Evolutionary conservation across 345 rosid species (phyloP).

Genomic region (Salix arbutifolia): DNA sequence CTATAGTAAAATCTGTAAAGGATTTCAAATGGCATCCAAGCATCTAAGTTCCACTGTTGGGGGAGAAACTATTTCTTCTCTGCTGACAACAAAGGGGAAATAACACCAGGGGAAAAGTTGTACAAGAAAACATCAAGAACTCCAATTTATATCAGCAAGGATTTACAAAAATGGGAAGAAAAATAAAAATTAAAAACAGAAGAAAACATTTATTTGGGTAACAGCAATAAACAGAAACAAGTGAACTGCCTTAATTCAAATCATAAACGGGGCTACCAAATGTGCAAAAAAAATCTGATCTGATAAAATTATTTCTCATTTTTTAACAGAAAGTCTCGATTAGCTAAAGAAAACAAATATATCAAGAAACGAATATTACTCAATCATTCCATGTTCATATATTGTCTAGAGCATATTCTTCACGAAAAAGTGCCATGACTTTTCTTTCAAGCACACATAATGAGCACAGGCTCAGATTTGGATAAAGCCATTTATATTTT

Average conservation of each 20-base stretch:
- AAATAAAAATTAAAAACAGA: neutral
- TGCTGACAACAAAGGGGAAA: neutral
- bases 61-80: neutral
- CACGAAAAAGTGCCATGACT: neutral
- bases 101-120: neutral
- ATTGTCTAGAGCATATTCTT: neutral
- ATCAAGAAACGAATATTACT: neutral
- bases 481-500: neutral
- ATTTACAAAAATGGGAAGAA: neutral
- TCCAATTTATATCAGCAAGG: neutral
- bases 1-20: neutral
- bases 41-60: neutral
- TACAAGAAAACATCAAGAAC: neutral
- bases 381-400: neutral
- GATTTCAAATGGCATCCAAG: neutral
- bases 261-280: neutral
- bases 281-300: neutral
- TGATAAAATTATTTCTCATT: neutral
- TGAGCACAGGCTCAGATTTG: neutral
- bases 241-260: neutral
- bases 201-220: neutral
- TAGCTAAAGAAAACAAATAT: neutral
- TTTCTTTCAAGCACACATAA: neutral
- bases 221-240: neutral
- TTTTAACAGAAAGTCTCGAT: too few species aligned